A percentile compares a stretch with the other conserved stretches of the same genome.
Conservation (phyloP, 371 early-diverging fungal species). For the Mucor plumbeus region DNA sequence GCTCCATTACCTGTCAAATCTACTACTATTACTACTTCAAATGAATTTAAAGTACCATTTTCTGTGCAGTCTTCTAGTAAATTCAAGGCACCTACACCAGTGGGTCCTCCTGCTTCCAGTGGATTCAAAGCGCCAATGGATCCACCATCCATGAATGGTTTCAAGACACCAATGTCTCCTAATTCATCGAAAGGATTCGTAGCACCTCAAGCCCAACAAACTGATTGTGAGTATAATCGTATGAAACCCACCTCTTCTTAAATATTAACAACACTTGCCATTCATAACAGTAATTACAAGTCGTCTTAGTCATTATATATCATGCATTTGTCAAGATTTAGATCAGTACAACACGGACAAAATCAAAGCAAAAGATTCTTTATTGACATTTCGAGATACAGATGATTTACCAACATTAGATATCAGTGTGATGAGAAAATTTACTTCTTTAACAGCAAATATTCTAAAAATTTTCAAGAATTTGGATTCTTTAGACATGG, state of each 20-base stretch:
- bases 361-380: conserved; percentile 5
- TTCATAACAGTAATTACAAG: conserved; percentile 12
- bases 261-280: too few relatives aligned
- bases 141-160: not conserved
- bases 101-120: not conserved
- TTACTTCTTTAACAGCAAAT: not conserved
- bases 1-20: conserved; percentile 1
- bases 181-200: not conserved
- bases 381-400: conserved; percentile 18
- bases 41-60: conserved; percentile 7
- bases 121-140: conserved; percentile 16
- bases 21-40: not conserved
- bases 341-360: conserved; percentile 19
- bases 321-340: conserved; percentile 23
- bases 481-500: conserved; percentile 19
- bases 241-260: too few relatives aligned
- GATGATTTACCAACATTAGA: conserved; percentile 26
- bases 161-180: not conserved
- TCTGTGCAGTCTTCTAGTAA: not conserved
- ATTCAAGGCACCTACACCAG: conserved; percentile 6
- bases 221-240: conserved; percentile 4
- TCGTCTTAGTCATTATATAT: conserved; percentile 26
- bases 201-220: conserved; percentile 1
- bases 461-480: conserved; percentile 8
- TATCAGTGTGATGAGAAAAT: conserved; percentile 23